Conservation (phyloP, 176 grass and related monocot species). For the Paspalum vaginatum region DNA sequence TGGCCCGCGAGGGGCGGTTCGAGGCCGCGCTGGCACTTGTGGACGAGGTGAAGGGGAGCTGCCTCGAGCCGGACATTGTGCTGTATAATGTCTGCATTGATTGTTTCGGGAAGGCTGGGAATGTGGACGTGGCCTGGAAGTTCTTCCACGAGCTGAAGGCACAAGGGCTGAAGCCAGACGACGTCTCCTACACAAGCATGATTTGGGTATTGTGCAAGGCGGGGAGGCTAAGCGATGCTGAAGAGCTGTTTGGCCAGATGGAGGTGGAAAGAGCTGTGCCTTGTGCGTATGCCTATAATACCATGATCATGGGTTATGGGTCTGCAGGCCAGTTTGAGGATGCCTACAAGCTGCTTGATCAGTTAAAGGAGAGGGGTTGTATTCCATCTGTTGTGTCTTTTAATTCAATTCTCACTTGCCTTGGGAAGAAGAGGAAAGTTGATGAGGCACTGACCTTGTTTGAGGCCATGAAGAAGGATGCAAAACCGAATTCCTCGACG, state of each 20-base stretch:
- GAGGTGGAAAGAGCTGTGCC: constrained; percentile 62
- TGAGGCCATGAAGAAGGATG: constrained; percentile 92
- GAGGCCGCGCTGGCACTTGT: constrained; percentile 60
- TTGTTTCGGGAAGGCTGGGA: constrained; percentile 90
- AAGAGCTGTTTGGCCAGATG: constrained; percentile 78
- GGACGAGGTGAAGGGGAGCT: constrained; percentile 83
- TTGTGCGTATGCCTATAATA: constrained; percentile 83
- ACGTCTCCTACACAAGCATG: constrained; percentile 90
- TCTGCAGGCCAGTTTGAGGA: constrained; percentile 68
- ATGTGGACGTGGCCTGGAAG: constrained; percentile 93
- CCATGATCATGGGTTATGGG: constrained; percentile 96
- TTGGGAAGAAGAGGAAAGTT: constrained; percentile 71
- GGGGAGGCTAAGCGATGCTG: constrained; percentile 64
- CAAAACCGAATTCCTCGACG: constrained; percentile 71
- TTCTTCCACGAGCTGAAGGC: constrained; percentile 87
- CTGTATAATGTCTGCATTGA: constrained; percentile 92
- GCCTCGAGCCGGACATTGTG: constrained; percentile 70
- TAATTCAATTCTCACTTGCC: constrained; percentile 93
- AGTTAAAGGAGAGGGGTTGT: constrained; percentile 82
- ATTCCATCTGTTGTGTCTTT: constrained; percentile 87
- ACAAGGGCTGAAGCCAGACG: constrained; percentile 73
- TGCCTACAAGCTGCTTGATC: constrained; percentile 70
- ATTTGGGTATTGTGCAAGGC: constrained; percentile 87
- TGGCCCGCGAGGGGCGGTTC: constrained; percentile 63
- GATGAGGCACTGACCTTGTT: constrained; percentile 68